Evolutionary conservation across 2,329 filamentous ascomycete species (phyloP).

Genomic region (Monosporascus sp.): DNA sequence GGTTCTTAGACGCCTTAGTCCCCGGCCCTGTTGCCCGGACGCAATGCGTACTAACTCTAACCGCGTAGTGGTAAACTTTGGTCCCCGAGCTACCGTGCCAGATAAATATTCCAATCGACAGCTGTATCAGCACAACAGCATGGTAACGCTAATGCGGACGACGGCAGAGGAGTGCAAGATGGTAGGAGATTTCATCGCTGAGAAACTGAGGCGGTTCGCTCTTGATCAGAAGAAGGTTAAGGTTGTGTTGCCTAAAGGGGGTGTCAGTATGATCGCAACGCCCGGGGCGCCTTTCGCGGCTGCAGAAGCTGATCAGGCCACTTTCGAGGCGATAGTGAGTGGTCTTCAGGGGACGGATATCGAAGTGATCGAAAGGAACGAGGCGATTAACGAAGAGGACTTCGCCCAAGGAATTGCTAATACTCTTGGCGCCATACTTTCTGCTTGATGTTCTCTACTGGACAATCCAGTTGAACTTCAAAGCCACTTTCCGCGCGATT

Average conservation of each 20-base stretch:
- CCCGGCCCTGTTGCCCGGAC: too few relatives aligned
- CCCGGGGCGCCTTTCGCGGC: background rate
- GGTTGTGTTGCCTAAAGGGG: background rate
- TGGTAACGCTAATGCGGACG: background rate
- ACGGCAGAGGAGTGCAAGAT: background rate
- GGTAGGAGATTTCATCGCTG: background rate
- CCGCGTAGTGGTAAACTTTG: conserved; percentile 19
- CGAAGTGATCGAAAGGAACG: background rate
- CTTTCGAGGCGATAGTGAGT: background rate
- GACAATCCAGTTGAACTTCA: too few relatives aligned
- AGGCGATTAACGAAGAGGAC: background rate
- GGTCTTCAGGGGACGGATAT: background rate
- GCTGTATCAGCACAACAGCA: conserved; percentile 56
- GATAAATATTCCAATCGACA: conserved; percentile 43
- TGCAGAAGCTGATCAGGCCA: background rate
- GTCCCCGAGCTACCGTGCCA: conserved; percentile 32
- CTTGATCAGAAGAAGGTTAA: background rate
- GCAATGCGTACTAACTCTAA: too few relatives aligned
- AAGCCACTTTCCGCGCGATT: too few relatives aligned
- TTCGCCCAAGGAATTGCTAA: background rate
- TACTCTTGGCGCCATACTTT: background rate
- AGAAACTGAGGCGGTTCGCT: background rate
- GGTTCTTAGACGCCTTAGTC: too few relatives aligned
- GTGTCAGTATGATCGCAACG: background rate
- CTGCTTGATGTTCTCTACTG: background rate